Base-by-base conservation (phyloP, 1,284 basidiomycete species). In the Cutaneotrichosporon dermatis region DNA sequence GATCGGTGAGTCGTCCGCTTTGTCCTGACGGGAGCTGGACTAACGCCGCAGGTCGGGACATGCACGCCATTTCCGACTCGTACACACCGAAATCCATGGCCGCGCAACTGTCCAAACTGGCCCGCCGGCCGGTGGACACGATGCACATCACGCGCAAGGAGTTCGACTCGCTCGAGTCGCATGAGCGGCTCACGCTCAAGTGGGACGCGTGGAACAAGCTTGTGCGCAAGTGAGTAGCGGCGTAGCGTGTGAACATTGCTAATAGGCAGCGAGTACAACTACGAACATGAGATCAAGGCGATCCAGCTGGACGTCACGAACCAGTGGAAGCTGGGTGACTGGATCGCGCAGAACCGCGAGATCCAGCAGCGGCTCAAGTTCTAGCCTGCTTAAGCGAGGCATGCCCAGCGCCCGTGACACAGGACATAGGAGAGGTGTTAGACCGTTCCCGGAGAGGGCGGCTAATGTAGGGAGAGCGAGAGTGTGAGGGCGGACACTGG, bases 61-160 rank as follows among this genome's bases (percentile, higher is more conserved):
- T 76, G 55, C 62, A 68, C 34, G 65, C 67, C 13, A 63, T 66
- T 42, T 52, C 62, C 10, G 67, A 69, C 35, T 53, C 60, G 39
- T 50, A 64, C 9, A 69, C 69, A 3, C 63, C 70, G 15, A 42
- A 48, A 11, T 51, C 70, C 52, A 64, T 72, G 46, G 71, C 70
- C 9, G 55, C 56, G 25, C 58, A 57, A 33, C 51, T 73, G 34
- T 53, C 54, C 8, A 58, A 66, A 45, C 37, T 70, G 34, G 50
- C 64, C 11, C 67, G 67, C 33, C 64, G 65, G 34, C 66, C 65
- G 11, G 65, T 74, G 35, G 66, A 66, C 42, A 64, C 68, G 2
- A 55, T 63, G n/a, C 62, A 65, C 36, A 41, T 69, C 15, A 65
- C 62, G 8, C 56, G 65, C 41, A 66, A 66, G 8, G 61, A 63